Conservation (phyloP, 108 stramenopile species). For the Cyclotella baltica region DNA sequence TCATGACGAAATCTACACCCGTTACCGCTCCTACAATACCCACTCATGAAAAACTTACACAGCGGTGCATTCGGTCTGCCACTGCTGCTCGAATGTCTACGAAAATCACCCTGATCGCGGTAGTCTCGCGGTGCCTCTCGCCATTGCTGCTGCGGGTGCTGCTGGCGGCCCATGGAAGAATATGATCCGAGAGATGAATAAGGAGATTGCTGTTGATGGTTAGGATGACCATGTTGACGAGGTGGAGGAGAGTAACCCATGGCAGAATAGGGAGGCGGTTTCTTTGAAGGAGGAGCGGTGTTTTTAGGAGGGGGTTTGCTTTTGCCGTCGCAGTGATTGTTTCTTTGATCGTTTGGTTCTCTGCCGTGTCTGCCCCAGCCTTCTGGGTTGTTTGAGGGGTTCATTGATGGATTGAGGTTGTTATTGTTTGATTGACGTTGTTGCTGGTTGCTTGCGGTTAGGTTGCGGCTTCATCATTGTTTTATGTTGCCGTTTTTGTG, state of each 20-base stretch:
- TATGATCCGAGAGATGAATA: neutral
- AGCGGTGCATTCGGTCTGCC: neutral
- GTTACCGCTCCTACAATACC: neutral
- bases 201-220: neutral
- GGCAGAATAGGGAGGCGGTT: neutral
- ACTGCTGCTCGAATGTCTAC: neutral
- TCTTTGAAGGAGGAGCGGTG: too few relatives aligned
- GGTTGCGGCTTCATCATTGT: too few relatives aligned
- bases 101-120: neutral
- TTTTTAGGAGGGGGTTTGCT: too few relatives aligned
- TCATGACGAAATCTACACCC: conserved; percentile 2
- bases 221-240: neutral
- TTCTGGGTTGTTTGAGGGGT: too few relatives aligned
- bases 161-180: neutral
- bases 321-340: too few relatives aligned
- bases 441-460: too few relatives aligned
- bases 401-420: too few relatives aligned
- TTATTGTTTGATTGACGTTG: too few relatives aligned
- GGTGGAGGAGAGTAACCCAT: too few relatives aligned
- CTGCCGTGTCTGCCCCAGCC: too few relatives aligned
- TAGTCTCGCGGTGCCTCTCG: neutral
- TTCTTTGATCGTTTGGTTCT: too few relatives aligned
- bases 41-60: neutral
- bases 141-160: neutral
- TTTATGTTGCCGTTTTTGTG: too few relatives aligned